Evolutionary conservation across 2,329 filamentous ascomycete species (phyloP).

Genomic region (Xylaria multiplex): DNA sequence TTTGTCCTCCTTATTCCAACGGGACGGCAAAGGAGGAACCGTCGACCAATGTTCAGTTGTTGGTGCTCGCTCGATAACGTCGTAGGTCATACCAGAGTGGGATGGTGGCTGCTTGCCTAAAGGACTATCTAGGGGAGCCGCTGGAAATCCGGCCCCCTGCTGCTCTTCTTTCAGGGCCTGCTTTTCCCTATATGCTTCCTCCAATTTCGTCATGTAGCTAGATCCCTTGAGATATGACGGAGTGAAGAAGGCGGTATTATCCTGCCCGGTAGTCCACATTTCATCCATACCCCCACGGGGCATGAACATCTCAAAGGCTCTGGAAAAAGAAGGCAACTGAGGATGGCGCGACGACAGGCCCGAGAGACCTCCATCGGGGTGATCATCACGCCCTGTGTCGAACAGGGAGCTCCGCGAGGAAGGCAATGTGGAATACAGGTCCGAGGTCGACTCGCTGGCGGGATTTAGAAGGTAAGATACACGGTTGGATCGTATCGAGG

Average conservation of each 20-base stretch:
- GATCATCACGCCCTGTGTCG: slow-evolving; percentile 49
- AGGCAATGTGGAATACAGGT: slow-evolving; percentile 46
- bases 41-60: slow-evolving; percentile 66
- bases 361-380: slow-evolving; percentile 42
- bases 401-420: slow-evolving; percentile 46
- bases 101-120: slow-evolving; percentile 64
- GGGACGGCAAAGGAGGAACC: slow-evolving; percentile 77
- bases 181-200: slow-evolving; percentile 74
- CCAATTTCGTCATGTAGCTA: slow-evolving; percentile 79
- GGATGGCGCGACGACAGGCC: slow-evolving; percentile 45
- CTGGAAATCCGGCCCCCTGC: slow-evolving; percentile 45
- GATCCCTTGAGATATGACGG: slow-evolving; percentile 86
- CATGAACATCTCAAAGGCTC: slow-evolving; percentile 63
- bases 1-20: slow-evolving; percentile 85
- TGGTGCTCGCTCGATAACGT: slow-evolving; percentile 81
- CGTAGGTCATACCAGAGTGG: slow-evolving; percentile 83
- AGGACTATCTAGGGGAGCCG: slow-evolving; percentile 52
- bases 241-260: slow-evolving; percentile 71
- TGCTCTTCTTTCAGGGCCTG: slow-evolving; percentile 61
- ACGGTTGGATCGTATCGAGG: slow-evolving; percentile 53
- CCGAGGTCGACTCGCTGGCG: slow-evolving; percentile 52
- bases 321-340: slow-evolving; percentile 60
- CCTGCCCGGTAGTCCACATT: slow-evolving; percentile 46
- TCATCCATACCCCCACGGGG: slow-evolving; percentile 40
- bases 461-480: slow-evolving; percentile 66